Conservation (phyloP, 2,329 filamentous ascomycete genomes). For the Aaosphaeria pasadenensis region DNA sequence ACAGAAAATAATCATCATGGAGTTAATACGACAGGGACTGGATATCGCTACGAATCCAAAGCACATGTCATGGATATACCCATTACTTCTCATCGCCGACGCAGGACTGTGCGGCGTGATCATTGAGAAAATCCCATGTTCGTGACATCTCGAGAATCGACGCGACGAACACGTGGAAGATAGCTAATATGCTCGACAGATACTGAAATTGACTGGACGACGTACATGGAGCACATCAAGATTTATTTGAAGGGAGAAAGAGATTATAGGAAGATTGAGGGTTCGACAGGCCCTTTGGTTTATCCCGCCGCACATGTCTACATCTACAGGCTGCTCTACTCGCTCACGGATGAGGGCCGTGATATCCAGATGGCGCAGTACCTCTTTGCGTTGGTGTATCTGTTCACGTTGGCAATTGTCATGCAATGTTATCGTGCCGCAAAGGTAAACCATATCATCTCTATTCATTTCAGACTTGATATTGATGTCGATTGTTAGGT, state of each 20-base stretch:
- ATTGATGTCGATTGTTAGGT: slow-evolving; percentile 47
- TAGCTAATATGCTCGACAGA: slow-evolving; percentile 51
- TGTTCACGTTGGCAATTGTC: slow-evolving; percentile 71
- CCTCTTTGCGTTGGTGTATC: slow-evolving; percentile 77
- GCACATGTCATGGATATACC: slow-evolving; percentile 62
- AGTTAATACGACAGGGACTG: slow-evolving; percentile 32
- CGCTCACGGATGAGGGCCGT: slow-evolving; percentile 70
- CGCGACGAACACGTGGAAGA: slow-evolving; percentile 2
- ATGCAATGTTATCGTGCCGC: slow-evolving; percentile 78
- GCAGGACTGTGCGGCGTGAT: slow-evolving; percentile 69
- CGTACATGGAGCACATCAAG: slow-evolving; percentile 91
- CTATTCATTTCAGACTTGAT: not conserved
- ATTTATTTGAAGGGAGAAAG: slow-evolving; percentile 80
- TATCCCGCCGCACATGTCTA: slow-evolving; percentile 95
- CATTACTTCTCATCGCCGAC: slow-evolving; percentile 67
- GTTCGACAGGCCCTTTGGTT: slow-evolving; percentile 87
- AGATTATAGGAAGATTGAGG: slow-evolving; percentile 81
- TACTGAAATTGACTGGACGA: slow-evolving; percentile 96
- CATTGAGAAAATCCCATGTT: slow-evolving; percentile 82
- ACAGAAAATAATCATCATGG: slow-evolving; percentile 21
- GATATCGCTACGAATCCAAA: slow-evolving; percentile 51
- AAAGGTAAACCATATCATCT: slow-evolving; percentile 49
- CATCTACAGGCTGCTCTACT: slow-evolving; percentile 77
- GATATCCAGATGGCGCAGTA: slow-evolving; percentile 80
- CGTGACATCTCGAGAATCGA: slow-evolving; percentile 29